Evolutionary conservation across 2,329 filamentous ascomycete species (phyloP), one percentile per base, ranked within the genome.

Genomic region (Colletotrichum spinosum): DNA sequence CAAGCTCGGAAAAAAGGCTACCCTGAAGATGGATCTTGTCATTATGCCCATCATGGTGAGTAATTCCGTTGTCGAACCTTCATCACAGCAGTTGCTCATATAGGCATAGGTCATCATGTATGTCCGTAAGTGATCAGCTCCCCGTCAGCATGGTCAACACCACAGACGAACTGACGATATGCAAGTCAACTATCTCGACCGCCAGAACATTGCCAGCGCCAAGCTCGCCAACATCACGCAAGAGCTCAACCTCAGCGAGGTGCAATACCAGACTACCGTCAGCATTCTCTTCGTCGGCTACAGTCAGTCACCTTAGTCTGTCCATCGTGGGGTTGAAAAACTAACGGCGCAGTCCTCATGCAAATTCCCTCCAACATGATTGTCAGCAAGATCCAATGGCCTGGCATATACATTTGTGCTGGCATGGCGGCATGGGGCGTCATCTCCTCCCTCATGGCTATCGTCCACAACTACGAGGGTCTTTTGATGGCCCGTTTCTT

Each of bases 391-490:
- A 68, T 68, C 49, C 67, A 65, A 53, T 68, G 64, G 64, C 67
- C 67, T 5, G 67, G 67, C 3, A 46, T 64, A 15, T 73, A 72
- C 25, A 70, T 73, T 41, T 70, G 70, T 39, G 46, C 49, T 11
- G 68, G 63, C 9, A 68, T 72, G 54, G 64, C 65, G 7, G 56
- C 68, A n/a, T 74, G 72, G 72, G 72, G 72, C 1, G 44, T 68
- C 1, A 70, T 74, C 17, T 72, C 70, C 2, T 60, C 69, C 1
- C 58, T 64, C 11, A 86, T 82, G n/a, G 83, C 83, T 1, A 79
- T 77, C 1, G 81, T 81, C 2, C 76, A 84, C 34, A 80, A 70
- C 51, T 84, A 79, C 65, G 78, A 77, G 6, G 80, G 83, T 4
- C 64, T 69, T 6, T 52, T 72, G 48, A 57, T 69, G 41, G 60